These are phyloP conservation scores for Grigorovia jiainica DNA, from an alignment of 805 yeast species.

Conservation along the genomic window DNA sequence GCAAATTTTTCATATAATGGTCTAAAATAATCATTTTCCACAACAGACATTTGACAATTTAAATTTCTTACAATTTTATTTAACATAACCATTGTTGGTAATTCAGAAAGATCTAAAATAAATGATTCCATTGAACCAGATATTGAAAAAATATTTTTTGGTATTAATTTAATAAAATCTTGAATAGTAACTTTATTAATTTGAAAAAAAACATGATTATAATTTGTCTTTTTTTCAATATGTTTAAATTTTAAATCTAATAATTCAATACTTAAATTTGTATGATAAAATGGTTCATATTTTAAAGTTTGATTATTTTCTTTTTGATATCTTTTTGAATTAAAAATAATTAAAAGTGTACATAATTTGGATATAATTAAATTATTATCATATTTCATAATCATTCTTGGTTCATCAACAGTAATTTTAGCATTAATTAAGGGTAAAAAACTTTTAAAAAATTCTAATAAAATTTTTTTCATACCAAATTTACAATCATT, in stretches of 20 bases:
- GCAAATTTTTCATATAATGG: constrained; percentile 23
- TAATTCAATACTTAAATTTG: constrained; percentile 14
- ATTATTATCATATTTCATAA: constrained; percentile 27
- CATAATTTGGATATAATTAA: constrained; percentile 25
- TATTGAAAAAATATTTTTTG: constrained; percentile 11
- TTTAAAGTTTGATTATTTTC: constrained; percentile 5
- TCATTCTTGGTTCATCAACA: constrained; percentile 32
- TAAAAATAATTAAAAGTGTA: constrained; percentile 16
- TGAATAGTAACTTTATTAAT: constrained; percentile 16
- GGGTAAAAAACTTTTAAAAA: constrained; percentile 26
- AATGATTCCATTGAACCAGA: constrained; percentile 18
- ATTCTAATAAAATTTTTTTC: constrained; percentile 6
- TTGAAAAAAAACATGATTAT: constrained; percentile 14
- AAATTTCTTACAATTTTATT: constrained; percentile 17
- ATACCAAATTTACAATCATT: constrained; percentile 4
- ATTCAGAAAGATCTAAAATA: constrained; percentile 21
- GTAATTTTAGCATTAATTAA: constrained; percentile 29
- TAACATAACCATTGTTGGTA: constrained; percentile 22
- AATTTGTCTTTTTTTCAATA: constrained; percentile 9
- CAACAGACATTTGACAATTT: constrained; percentile 19
- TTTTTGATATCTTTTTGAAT: constrained; percentile 13
- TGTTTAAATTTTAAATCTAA: constrained; percentile 18
- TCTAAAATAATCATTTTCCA: constrained; percentile 24
- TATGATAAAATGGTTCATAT: constrained; percentile 12
- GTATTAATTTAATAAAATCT: constrained; percentile 17